Evolutionary conservation across 2,329 filamentous ascomycete genomes (phyloP).

Genomic region (Epichloe brachyelytri): DNA sequence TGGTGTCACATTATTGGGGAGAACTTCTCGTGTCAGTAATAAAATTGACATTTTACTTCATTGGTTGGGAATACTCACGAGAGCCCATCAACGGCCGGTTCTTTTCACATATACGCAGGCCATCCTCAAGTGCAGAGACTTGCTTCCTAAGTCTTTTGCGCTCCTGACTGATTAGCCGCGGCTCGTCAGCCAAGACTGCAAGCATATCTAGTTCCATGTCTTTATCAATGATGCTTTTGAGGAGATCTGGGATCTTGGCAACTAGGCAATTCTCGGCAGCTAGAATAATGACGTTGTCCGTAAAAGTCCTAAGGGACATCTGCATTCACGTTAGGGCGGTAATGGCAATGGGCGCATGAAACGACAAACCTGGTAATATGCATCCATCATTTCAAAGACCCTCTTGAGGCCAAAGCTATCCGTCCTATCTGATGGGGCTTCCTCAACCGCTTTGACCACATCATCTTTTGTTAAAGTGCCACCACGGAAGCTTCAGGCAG

Average conservation of each 20-base stretch:
- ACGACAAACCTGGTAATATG: constrained; percentile 28
- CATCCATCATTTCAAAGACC: constrained; percentile 30
- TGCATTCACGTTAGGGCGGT: background rate
- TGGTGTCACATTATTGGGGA: too few species aligned
- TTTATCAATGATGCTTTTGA: background rate
- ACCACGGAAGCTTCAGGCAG: constrained; percentile 2
- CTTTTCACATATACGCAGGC: background rate
- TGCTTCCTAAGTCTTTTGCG: background rate
- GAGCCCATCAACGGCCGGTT: background rate
- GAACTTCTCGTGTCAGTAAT: background rate
- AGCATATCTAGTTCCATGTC: background rate
- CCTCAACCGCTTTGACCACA: constrained; percentile 10
- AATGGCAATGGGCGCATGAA: too few species aligned
- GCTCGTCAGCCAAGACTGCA: background rate
- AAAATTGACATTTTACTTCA: too few species aligned
- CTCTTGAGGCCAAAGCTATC: constrained; percentile 21
- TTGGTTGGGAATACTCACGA: background rate
- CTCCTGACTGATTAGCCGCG: background rate
- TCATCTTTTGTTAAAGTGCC: constrained; percentile 1
- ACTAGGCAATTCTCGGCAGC: constrained; percentile 4
- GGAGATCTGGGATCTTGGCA: constrained; percentile 1
- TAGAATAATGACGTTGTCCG: constrained; percentile 4
- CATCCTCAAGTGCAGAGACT: background rate
- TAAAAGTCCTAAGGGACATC: constrained; percentile 4
- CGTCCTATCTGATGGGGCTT: background rate